Conservation (phyloP, 768 basidiomycete species). For the Suillus luteus region DNA sequence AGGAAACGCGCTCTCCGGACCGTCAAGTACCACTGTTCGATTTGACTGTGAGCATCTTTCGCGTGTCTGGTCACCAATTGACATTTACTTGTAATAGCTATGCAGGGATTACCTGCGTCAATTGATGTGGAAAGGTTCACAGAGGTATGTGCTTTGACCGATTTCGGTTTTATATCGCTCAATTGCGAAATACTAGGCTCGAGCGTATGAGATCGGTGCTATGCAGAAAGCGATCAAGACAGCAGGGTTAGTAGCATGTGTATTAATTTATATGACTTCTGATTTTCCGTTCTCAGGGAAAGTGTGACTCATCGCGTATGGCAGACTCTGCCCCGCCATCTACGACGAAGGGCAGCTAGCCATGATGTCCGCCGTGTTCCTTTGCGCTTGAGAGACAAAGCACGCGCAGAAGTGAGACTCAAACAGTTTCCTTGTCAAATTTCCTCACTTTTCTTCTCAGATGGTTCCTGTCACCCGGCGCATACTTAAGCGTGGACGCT, state of each 20-base stretch:
- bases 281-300: conserved; percentile 42
- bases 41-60: conserved; percentile 42
- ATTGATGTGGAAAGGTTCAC: conserved; percentile 90
- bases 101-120: conserved; percentile 63
- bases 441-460: conserved; percentile 30
- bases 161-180: neutral
- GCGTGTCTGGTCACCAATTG: neutral
- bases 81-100: conserved; percentile 38
- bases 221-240: conserved; percentile 87
- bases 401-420: conserved; percentile 70
- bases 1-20: conserved; percentile 37
- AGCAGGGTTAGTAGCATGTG: conserved; percentile 53
- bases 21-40: conserved; percentile 40
- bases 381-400: conserved; percentile 76
- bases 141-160: conserved; percentile 50
- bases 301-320: conserved; percentile 81
- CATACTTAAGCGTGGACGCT: conserved; percentile 44
- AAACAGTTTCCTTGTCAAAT: conserved; percentile 32
- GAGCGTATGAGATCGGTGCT: conserved; percentile 86
- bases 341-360: conserved; percentile 90
- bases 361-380: conserved; percentile 94
- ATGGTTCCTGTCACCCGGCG: conserved; percentile 54
- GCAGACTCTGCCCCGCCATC: conserved; percentile 90
- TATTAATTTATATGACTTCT: neutral
- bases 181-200: conserved; percentile 51